Conservation (phyloP, 169 alveolate species). For the Plasmodium vinckei region DNA sequence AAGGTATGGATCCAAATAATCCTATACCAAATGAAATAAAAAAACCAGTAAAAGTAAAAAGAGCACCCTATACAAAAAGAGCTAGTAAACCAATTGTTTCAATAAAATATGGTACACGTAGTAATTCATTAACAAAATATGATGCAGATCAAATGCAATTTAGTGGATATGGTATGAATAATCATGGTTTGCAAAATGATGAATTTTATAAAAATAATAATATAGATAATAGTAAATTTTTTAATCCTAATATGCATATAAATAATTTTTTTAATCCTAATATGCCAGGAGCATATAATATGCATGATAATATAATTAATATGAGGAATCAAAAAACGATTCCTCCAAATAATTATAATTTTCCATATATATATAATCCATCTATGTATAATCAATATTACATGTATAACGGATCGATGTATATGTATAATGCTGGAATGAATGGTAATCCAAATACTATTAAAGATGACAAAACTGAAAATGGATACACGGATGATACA, state of each 20-base stretch:
- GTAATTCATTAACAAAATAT: conserved; percentile 27
- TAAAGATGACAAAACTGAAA: background rate
- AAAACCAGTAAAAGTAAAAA: conserved; percentile 1
- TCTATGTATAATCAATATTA: conserved; percentile 44
- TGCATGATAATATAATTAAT: conserved; percentile 9
- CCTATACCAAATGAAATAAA: background rate
- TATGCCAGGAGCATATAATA: conserved; percentile 1
- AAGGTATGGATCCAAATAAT: conserved; percentile 20
- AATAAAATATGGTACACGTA: conserved; percentile 66
- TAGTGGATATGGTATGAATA: background rate
- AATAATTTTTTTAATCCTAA: conserved; percentile 18
- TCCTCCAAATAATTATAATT: conserved; percentile 13
- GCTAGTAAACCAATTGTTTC: conserved; percentile 22
- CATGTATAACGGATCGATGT: conserved; percentile 66
- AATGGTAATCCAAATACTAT: background rate
- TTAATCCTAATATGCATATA: conserved; percentile 26
- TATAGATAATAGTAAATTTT: conserved; percentile 23
- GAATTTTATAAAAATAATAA: conserved; percentile 24
- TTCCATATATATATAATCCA: conserved; percentile 53
- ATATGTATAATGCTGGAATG: conserved; percentile 5
- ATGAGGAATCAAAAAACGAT: conserved; percentile 4
- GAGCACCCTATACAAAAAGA: conserved; percentile 20
- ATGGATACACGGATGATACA: background rate
- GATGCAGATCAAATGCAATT: conserved; percentile 9
- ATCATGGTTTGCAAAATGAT: background rate